Evolutionary conservation across 306 rosid genomes (phyloP).

Genomic region (Pterocarpus macrocarpus): DNA sequence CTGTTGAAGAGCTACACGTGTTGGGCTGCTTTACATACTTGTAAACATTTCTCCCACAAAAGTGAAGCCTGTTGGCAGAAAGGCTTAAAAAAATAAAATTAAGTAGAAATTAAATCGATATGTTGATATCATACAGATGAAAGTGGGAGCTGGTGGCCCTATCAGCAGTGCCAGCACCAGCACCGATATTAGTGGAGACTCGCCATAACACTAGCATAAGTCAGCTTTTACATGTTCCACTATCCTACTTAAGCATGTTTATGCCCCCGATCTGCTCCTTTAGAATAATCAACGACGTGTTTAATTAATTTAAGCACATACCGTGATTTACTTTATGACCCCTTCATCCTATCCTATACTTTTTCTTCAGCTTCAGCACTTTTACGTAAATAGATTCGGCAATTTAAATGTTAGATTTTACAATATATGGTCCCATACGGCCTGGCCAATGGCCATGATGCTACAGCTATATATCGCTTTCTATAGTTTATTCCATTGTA

Average conservation of each 20-base stretch:
- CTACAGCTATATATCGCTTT: constrained; percentile 38
- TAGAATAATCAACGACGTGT: constrained; percentile 34
- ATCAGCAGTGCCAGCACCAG: constrained; percentile 55
- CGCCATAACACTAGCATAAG: constrained; percentile 71
- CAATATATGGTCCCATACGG: constrained; percentile 5
- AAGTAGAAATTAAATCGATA: not conserved
- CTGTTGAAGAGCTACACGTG: constrained; percentile 57
- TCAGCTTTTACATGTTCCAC: constrained; percentile 57
- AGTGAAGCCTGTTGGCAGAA: constrained; percentile 41
- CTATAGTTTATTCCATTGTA: constrained; percentile 34
- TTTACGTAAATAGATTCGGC: constrained; percentile 26
- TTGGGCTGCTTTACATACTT: constrained; percentile 56
- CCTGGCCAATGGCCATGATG: constrained; percentile 28
- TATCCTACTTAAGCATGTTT: constrained; percentile 42
- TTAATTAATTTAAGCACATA: constrained; percentile 42
- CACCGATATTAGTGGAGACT: constrained; percentile 77
- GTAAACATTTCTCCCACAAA: constrained; percentile 47
- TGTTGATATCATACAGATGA: constrained; percentile 40
- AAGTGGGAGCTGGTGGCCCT: constrained; percentile 58
- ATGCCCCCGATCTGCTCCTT: constrained; percentile 43
- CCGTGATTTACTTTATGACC: constrained; percentile 19
- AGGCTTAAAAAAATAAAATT: constrained; percentile 27
- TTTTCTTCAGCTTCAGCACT: constrained; percentile 32
- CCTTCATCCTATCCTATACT: constrained; percentile 23
- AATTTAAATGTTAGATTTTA: constrained; percentile 11